A percentile compares a stretch with the other conserved stretches of the same genome.
Evolutionary conservation across 768 basidiomycete species (phyloP).

Genomic region (Melanogaster broomeanus): DNA sequence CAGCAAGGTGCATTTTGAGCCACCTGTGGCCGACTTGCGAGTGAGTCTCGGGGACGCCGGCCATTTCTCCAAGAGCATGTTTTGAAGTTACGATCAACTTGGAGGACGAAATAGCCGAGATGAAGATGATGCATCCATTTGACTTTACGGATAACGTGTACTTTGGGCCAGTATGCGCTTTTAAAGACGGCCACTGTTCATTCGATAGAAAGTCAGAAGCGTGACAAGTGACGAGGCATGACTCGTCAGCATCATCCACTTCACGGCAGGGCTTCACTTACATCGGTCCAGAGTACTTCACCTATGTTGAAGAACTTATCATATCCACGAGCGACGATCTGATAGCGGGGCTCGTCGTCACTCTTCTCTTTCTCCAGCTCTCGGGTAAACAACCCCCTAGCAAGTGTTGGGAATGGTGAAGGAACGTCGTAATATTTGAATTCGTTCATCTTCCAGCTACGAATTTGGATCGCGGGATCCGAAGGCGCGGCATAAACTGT

Average conservation of each 20-base stretch:
- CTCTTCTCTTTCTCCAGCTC: slow-evolving; percentile 39
- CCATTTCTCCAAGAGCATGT: slow-evolving; percentile 74
- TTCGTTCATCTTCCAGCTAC: slow-evolving; percentile 98
- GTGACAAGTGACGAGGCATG: not conserved
- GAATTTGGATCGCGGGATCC: slow-evolving; percentile 53
- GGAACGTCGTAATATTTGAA: slow-evolving; percentile 91
- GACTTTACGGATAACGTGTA: slow-evolving; percentile 91
- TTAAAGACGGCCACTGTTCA: slow-evolving; percentile 72
- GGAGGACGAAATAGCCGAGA: slow-evolving; percentile 75
- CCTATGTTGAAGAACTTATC: slow-evolving; percentile 99
- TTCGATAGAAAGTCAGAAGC: not conserved
- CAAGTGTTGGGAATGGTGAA: slow-evolving; percentile 93
- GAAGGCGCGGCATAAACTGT: slow-evolving; percentile 58
- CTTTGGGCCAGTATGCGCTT: slow-evolving; percentile 67
- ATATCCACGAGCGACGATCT: slow-evolving; percentile 89
- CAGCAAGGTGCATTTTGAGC: slow-evolving; percentile 50
- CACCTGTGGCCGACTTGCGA: slow-evolving; percentile 84
- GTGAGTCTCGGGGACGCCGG: slow-evolving; percentile 54
- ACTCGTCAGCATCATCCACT: not conserved
- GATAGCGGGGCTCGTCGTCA: slow-evolving; percentile 38
- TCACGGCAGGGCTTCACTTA: slow-evolving; percentile 42
- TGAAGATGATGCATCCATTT: slow-evolving; percentile 97
- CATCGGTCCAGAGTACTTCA: slow-evolving; percentile 94
- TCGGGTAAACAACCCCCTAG: slow-evolving; percentile 83
- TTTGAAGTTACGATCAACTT: slow-evolving; percentile 89